Percentiles rank a stretch among this genome's conserved stretches.
These are phyloP conservation scores for Cymbidium sinense DNA, from an alignment of 106 monocot genomes.

Conservation along the genomic window DNA sequence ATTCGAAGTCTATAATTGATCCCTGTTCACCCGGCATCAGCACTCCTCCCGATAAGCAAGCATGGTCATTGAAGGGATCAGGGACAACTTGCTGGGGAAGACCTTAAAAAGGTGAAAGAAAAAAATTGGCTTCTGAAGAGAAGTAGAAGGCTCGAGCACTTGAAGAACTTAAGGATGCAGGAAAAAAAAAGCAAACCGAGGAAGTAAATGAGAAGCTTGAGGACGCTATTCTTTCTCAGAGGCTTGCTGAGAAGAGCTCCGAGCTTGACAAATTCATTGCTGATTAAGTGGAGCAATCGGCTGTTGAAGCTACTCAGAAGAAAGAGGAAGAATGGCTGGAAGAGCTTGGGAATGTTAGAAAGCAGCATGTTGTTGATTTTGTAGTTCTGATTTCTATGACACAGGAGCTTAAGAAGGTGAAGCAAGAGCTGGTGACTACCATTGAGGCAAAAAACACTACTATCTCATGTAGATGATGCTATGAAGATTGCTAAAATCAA, in stretches of 20 bases:
- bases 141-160: conserved; percentile 42
- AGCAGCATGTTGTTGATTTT: conserved; percentile 45
- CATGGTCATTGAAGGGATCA: conserved; percentile 25
- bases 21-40: conserved; percentile 18
- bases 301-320: conserved; percentile 51
- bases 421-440: conserved; percentile 45
- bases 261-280: conserved; percentile 79
- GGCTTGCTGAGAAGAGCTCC: conserved; percentile 48
- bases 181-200: conserved; percentile 38
- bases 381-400: conserved; percentile 32
- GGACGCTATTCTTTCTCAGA: conserved; percentile 61
- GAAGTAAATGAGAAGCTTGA: conserved; percentile 59
- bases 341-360: conserved; percentile 45
- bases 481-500: conserved; percentile 21
- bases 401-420: conserved; percentile 54
- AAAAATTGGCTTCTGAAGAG: conserved; percentile 35
- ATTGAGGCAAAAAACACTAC: conserved; percentile 53
- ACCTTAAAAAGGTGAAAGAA: conserved; percentile 78
- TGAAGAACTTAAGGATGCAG: conserved; percentile 52
- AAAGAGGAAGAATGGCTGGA: conserved; percentile 50
- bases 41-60: conserved; percentile 28
- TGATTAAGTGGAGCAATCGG: conserved; percentile 68
- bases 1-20: conserved; percentile 20
- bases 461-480: conserved; percentile 26
- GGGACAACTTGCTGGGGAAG: conserved; percentile 45